A percentile compares a stretch with the other conserved stretches of the same genome.
Evolutionary conservation across 768 basidiomycete genomes (phyloP).

Genomic region (Macrocybe gigantea): DNA sequence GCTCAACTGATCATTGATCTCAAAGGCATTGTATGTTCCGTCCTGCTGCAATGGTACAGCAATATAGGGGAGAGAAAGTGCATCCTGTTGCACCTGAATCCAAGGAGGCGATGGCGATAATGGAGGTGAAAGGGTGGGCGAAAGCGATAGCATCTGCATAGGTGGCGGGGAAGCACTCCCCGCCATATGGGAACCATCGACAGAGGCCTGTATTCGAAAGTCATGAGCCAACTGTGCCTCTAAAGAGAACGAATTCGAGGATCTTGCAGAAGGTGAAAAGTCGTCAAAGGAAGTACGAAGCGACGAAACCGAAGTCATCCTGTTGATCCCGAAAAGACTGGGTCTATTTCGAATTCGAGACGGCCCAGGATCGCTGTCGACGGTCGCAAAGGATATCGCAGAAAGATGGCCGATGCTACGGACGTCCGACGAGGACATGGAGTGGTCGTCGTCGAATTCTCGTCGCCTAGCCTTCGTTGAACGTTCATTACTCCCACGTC

Average conservation of each 20-base stretch:
- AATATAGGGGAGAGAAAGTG: conserved; percentile 32
- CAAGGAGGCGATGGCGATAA: conserved; percentile 47
- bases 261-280: conserved; percentile 65
- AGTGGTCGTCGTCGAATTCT: conserved; percentile 87
- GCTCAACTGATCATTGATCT: conserved; percentile 46
- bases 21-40: conserved; percentile 42
- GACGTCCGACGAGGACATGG: conserved; percentile 85
- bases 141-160: conserved; percentile 67
- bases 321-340: conserved; percentile 59
- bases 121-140: conserved; percentile 52
- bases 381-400: conserved; percentile 74
- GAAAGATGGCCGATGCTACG: conserved; percentile 72
- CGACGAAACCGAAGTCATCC: conserved; percentile 74
- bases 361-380: conserved; percentile 85
- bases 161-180: conserved; percentile 74
- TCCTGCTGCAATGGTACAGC: conserved; percentile 30
- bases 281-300: conserved; percentile 71
- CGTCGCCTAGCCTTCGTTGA: conserved; percentile 73
- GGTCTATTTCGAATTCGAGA: conserved; percentile 57
- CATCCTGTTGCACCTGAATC: conserved; percentile 41
- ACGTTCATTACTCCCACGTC: conserved; percentile 55
- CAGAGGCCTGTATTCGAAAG: conserved; percentile 65
- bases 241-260: conserved; percentile 74
- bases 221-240: conserved; percentile 74
- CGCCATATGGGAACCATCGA: conserved; percentile 52